A percentile compares a stretch with the other conserved stretches of the same genome.
Evolutionary conservation across 2,329 filamentous ascomycete genomes (phyloP).

Genomic region (Ceratocystiopsis minuta): DNA sequence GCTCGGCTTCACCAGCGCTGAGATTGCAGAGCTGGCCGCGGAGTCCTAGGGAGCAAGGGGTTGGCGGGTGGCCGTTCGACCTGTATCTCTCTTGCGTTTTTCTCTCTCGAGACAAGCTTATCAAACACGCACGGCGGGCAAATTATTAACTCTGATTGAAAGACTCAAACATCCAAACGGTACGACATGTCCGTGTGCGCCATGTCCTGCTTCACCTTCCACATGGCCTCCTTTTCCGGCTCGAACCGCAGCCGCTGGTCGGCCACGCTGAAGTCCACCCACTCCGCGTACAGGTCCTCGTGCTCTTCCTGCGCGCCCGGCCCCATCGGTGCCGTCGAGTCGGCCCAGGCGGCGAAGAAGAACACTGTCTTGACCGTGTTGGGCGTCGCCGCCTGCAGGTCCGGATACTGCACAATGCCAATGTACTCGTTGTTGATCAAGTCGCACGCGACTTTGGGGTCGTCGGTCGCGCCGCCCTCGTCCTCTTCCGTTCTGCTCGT

Average conservation of each 20-base stretch:
- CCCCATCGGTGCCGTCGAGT: slow-evolving; percentile 6
- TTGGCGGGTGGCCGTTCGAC: too few relatives aligned
- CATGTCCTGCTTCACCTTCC: slow-evolving; percentile 7
- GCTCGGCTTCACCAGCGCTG: slow-evolving; percentile 51
- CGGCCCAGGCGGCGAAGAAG: slow-evolving; percentile 19
- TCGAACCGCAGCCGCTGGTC: slow-evolving; percentile 4
- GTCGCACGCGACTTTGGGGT: slow-evolving; percentile 13
- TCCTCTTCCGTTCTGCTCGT: too few relatives aligned
- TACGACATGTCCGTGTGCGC: too few relatives aligned
- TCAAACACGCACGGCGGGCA: too few relatives aligned
- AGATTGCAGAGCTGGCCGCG: slow-evolving; percentile 24
- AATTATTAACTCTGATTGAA: too few relatives aligned
- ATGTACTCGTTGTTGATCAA: slow-evolving; percentile 19
- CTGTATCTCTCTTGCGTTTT: too few relatives aligned
- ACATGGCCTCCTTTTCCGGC: slow-evolving; percentile 5
- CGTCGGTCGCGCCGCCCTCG: slow-evolving; percentile 5
- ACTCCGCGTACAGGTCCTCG: slow-evolving; percentile 7
- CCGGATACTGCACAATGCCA: slow-evolving; percentile 19
- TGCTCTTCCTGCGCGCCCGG: slow-evolving; percentile 8
- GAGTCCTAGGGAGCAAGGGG: too few relatives aligned
- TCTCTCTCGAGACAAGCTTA: too few relatives aligned
- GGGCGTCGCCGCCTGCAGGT: slow-evolving; percentile 16
- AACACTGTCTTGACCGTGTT: slow-evolving; percentile 21
- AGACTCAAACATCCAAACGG: too few relatives aligned
- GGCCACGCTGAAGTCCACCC: slow-evolving; percentile 5